Evolutionary conservation across 305 asterid genomes (phyloP).

Genomic region (Nicotiana rustica): DNA sequence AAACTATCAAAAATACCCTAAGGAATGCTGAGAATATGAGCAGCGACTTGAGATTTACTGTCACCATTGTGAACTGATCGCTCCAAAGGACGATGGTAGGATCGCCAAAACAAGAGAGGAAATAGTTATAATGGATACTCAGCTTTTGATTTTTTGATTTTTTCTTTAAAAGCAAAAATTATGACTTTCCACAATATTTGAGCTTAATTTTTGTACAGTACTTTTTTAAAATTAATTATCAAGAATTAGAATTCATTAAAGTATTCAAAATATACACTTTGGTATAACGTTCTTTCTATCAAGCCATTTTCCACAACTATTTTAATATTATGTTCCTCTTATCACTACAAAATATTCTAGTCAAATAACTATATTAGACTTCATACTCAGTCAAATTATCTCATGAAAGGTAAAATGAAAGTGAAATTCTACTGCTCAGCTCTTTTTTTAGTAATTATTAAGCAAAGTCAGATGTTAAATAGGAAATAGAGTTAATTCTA

Average conservation of each 20-base stretch:
- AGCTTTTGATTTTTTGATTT: neutral
- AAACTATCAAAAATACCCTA: slow-evolving; percentile 69
- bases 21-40: slow-evolving; percentile 70
- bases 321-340: too few relatives aligned
- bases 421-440: too few relatives aligned
- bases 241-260: neutral
- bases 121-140: neutral
- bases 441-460: too few relatives aligned
- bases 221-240: neutral
- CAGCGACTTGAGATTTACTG: slow-evolving; percentile 52
- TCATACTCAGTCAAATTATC: too few relatives aligned
- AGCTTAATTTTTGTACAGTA: neutral
- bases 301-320: too few relatives aligned
- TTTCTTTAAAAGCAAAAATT: neutral
- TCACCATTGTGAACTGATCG: neutral
- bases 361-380: too few relatives aligned
- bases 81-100: neutral
- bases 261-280: neutral
- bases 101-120: slow-evolving; percentile 4
- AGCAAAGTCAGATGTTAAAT: too few relatives aligned
- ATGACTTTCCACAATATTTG: neutral
- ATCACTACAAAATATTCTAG: too few relatives aligned
- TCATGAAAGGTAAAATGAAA: too few relatives aligned
- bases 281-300: neutral
- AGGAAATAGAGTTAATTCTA: too few relatives aligned